These are phyloP conservation scores for Tolypocladium nubicola DNA, from an alignment of 2,329 filamentous ascomycete species.

Conservation along the genomic window DNA sequence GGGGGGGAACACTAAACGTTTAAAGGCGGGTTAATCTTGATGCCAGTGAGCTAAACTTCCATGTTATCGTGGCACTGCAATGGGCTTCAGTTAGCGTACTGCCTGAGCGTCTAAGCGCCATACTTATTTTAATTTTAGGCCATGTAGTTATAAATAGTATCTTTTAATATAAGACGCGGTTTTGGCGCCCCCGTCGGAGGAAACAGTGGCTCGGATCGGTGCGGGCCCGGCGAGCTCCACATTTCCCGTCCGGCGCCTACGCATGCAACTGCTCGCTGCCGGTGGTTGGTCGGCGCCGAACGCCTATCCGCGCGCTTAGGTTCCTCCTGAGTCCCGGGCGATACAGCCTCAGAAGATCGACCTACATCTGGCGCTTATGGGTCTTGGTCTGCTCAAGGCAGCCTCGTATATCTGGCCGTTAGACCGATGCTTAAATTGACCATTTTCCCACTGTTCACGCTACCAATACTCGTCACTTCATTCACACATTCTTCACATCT, in stretches of 20 bases:
- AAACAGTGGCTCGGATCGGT: background rate
- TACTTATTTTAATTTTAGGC: background rate
- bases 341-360: background rate
- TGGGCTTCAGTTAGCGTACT: too few relatives aligned
- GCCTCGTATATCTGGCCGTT: background rate
- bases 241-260: background rate
- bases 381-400: background rate
- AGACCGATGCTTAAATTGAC: background rate
- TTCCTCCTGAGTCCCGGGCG: background rate
- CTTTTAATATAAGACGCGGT: background rate
- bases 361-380: background rate
- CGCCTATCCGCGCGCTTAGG: background rate
- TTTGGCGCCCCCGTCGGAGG: background rate
- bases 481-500: background rate
- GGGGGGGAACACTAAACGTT: background rate
- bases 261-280: background rate
- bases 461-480: too few relatives aligned
- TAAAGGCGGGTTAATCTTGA: background rate
- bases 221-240: background rate
- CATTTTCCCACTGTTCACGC: too few relatives aligned
- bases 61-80: too few relatives aligned
- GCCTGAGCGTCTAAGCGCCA: too few relatives aligned
- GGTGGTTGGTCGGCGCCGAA: background rate
- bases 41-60: too few relatives aligned
- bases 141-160: background rate